Conservation (phyloP, 2,329 filamentous ascomycete species). For the Diaporthe citrichinensis region DNA sequence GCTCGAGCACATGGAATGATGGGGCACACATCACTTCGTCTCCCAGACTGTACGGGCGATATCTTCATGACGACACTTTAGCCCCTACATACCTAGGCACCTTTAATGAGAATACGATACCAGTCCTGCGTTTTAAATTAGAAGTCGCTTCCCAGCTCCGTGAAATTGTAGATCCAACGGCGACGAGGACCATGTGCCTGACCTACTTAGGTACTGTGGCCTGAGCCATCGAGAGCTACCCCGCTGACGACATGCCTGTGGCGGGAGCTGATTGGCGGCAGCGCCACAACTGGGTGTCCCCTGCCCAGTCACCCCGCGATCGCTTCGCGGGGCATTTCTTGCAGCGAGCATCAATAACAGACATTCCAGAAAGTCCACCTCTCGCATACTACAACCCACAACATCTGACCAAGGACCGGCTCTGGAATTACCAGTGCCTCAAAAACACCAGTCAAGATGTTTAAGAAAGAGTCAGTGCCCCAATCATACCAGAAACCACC, state of each 20-base stretch:
- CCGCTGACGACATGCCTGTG: conserved; percentile 38
- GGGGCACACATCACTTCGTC: neutral
- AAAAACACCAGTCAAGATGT: conserved; percentile 71
- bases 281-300: conserved; percentile 20
- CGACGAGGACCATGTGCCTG: neutral
- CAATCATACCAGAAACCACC: conserved; percentile 1
- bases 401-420: neutral
- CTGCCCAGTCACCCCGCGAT: conserved; percentile 47
- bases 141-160: neutral
- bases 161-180: neutral
- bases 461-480: conserved; percentile 86
- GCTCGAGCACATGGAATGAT: neutral
- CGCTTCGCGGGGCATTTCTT: conserved; percentile 45
- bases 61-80: neutral
- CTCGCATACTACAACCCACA: neutral
- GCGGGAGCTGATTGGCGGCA: conserved; percentile 23
- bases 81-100: conserved; percentile 1
- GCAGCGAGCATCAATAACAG: conserved; percentile 7
- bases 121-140: neutral
- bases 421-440: conserved; percentile 4
- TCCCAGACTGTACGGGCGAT: neutral
- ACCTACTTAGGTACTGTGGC: neutral
- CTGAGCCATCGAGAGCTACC: conserved; percentile 1
- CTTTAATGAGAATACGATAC: conserved; percentile 31
- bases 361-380: neutral